Percentiles rank a stretch among this genome's conserved stretches.
Evolutionary conservation across 192 early-diverging fungal species (phyloP).

Genomic region (Physocladia obscura): DNA sequence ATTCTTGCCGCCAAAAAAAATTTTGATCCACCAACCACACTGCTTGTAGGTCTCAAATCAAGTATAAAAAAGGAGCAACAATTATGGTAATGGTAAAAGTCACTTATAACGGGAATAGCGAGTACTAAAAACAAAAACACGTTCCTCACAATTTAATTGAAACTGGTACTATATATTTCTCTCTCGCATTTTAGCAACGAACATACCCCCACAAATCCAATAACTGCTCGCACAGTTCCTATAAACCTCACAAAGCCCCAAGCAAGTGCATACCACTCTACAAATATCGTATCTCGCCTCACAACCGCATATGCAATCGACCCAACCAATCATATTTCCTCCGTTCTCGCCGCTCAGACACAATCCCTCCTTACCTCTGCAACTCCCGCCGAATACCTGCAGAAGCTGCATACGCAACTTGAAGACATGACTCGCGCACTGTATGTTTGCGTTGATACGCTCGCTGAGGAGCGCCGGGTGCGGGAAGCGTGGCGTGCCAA

Average conservation of each 20-base stretch:
- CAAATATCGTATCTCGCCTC: constrained; percentile 21
- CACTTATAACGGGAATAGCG: not conserved
- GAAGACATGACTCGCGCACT: constrained; percentile 28
- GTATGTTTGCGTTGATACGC: constrained; percentile 37
- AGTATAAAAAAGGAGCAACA: constrained; percentile 17
- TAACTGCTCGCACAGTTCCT: not conserved
- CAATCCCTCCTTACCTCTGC: constrained; percentile 29
- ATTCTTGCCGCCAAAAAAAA: constrained; percentile 34
- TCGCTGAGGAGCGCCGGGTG: constrained; percentile 37
- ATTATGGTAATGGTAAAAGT: not conserved
- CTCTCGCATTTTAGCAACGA: not conserved
- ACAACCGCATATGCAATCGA: constrained; percentile 2
- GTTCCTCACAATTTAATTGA: too few relatives aligned
- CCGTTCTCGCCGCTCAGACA: constrained; percentile 30
- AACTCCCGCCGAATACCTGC: constrained; percentile 30
- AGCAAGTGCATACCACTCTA: constrained; percentile 21
- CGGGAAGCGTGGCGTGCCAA: constrained; percentile 18
- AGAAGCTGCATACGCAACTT: constrained; percentile 31
- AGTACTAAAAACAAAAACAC: too few relatives aligned
- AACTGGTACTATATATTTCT: not conserved
- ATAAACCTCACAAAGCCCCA: not conserved
- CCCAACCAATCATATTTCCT: constrained; percentile 20
- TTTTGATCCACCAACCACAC: constrained; percentile 32
- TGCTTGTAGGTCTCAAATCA: constrained; percentile 27
- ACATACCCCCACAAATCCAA: not conserved